Evolutionary conservation across 768 basidiomycete genomes (phyloP).

Genomic region (Lepiota brunneoincarnata): DNA sequence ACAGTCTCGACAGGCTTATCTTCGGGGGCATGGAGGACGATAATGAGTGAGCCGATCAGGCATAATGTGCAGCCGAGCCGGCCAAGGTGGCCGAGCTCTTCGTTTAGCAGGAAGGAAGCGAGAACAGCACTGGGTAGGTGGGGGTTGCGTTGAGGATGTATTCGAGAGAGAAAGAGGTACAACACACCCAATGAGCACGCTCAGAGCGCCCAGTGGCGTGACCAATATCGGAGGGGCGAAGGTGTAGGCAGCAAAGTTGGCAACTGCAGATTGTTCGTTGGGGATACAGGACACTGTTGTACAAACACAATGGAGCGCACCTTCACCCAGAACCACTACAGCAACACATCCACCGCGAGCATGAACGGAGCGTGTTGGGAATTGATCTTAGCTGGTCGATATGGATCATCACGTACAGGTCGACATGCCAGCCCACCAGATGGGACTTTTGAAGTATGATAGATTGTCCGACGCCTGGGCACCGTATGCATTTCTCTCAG

Average conservation of each 20-base stretch:
- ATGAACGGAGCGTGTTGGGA: constrained; percentile 1
- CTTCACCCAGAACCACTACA: constrained; percentile 89
- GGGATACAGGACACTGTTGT: not conserved
- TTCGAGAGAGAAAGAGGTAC: not conserved
- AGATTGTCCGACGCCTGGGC: constrained; percentile 77
- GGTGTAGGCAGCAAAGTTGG: constrained; percentile 94
- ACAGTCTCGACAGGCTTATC: constrained; percentile 93
- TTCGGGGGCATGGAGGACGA: constrained; percentile 94
- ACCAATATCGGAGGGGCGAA: constrained; percentile 98
- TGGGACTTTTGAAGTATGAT: constrained; percentile 84
- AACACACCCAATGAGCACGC: constrained; percentile 91
- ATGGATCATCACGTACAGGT: constrained; percentile 63
- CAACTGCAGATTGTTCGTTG: constrained; percentile 40
- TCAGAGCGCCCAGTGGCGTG: constrained; percentile 96
- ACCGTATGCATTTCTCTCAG: constrained; percentile 43
- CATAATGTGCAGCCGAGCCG: constrained; percentile 83
- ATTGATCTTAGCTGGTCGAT: constrained; percentile 1
- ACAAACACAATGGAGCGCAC: constrained; percentile 36
- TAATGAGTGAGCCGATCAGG: constrained; percentile 86
- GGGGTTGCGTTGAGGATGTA: not conserved
- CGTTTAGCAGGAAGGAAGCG: constrained; percentile 88
- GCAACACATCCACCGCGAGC: constrained; percentile 2
- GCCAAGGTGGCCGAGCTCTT: constrained; percentile 93
- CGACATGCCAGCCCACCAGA: constrained; percentile 97
- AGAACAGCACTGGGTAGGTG: constrained; percentile 73